phyloP scores from a whole-genome alignment of 148 eudicot species.

The Bassia scoparia region DNA sequence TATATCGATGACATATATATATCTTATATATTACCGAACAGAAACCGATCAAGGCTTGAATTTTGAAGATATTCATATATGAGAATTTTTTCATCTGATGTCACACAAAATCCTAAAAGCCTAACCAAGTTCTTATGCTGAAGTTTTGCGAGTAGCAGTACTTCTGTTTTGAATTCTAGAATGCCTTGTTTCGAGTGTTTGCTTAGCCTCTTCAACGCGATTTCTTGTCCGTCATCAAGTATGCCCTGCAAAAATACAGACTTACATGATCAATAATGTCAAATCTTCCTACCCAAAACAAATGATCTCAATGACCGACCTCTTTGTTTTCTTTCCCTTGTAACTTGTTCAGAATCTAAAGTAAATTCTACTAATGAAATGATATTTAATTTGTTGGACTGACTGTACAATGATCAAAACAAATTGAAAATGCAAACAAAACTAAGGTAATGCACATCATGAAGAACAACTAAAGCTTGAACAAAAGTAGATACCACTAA shows the following conservation, averaged over 20 bases:
- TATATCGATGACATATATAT: background rate
- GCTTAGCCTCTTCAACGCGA: constrained; percentile 26
- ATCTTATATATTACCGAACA: constrained; percentile 16
- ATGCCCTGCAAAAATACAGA: background rate
- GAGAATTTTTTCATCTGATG: constrained; percentile 26
- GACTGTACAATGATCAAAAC: too few species aligned
- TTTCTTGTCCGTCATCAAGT: constrained; percentile 21
- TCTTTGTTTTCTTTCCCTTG: too few species aligned
- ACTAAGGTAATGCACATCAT: too few species aligned
- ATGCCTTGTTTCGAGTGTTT: constrained; percentile 22
- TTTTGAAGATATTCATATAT: constrained; percentile 28
- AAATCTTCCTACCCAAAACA: too few species aligned
- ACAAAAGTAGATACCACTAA: too few species aligned
- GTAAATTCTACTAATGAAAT: too few species aligned
- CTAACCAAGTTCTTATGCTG: constrained; percentile 31
- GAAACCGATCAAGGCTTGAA: constrained; percentile 29
- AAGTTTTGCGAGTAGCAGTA: constrained; percentile 29
- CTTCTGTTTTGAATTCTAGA: constrained; percentile 32
- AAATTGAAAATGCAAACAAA: too few species aligned
- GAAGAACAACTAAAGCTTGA: too few species aligned
- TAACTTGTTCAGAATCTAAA: too few species aligned
- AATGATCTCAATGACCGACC: too few species aligned
- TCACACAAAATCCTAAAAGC: constrained; percentile 28
- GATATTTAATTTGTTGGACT: too few species aligned
- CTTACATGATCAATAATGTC: too few species aligned